Evolutionary conservation across 257 asterid genomes (phyloP).

Genomic region (Rubia yunnanensis): DNA sequence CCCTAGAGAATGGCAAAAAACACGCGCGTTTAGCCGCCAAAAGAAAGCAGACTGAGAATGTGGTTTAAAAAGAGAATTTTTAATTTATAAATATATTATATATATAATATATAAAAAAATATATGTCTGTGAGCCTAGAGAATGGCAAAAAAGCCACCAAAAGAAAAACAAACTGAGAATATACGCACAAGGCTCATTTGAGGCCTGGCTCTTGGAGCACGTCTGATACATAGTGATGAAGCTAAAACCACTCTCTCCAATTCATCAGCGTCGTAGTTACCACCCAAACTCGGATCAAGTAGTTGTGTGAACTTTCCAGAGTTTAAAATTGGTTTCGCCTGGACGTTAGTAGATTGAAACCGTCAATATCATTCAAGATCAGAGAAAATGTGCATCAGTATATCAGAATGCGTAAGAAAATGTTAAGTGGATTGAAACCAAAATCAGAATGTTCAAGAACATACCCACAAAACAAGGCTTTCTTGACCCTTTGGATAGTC

Average conservation of each 20-base stretch:
- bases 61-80: no score
- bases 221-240: conserved; percentile 81
- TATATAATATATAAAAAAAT: no score
- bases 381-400: not conserved
- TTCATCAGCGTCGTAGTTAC: conserved; percentile 46
- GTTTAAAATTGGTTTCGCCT: conserved; percentile 79
- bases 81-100: no score
- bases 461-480: conserved; percentile 98
- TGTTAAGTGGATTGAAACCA: no score
- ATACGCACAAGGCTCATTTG: conserved; percentile 73
- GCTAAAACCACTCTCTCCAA: conserved; percentile 82
- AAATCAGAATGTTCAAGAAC: no score
- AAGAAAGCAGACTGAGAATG: not conserved
- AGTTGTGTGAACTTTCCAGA: conserved; percentile 45
- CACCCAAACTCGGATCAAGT: conserved; percentile 60
- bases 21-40: not conserved
- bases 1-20: not conserved
- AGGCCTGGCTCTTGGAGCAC: conserved; percentile 87
- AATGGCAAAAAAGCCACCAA: no score
- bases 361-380: not conserved
- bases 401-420: conserved; percentile 9
- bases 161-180: not conserved
- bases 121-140: no score
- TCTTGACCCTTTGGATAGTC: conserved; percentile 86
- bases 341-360: conserved; percentile 12